A percentile compares a stretch with the other conserved stretches of the same genome.
These are phyloP conservation scores for Gelatoporia subvermispora DNA, from an alignment of 768 basidiomycete genomes.

Conservation along the genomic window DNA sequence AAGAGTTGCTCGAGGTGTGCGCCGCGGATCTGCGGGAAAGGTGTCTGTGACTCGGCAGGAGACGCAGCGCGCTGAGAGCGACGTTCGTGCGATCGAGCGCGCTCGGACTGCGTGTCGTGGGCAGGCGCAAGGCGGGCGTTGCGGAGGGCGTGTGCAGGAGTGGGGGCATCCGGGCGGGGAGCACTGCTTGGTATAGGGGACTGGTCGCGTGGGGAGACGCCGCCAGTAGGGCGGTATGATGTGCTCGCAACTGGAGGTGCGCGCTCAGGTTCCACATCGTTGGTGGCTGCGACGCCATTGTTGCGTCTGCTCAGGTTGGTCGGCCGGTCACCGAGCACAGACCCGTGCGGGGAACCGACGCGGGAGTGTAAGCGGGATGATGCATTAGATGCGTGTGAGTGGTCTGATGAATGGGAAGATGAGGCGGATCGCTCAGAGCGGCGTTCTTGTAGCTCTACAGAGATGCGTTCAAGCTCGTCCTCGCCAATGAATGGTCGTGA, in stretches of 20 bases:
- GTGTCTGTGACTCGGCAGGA: constrained; percentile 35
- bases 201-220: not conserved
- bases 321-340: not conserved
- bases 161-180: not conserved
- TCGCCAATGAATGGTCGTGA: constrained; percentile 44
- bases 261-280: too few relatives aligned
- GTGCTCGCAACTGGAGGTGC: too few relatives aligned
- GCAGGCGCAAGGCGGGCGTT: constrained; percentile 1
- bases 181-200: too few relatives aligned
- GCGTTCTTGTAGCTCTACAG: constrained; percentile 62
- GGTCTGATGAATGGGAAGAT: constrained; percentile 5
- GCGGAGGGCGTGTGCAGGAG: not conserved
- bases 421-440: constrained; percentile 42
- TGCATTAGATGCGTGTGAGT: too few relatives aligned
- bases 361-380: not conserved
- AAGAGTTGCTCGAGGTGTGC: constrained; percentile 75
- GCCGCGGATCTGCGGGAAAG: constrained; percentile 83
- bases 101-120: constrained; percentile 2
- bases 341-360: not conserved
- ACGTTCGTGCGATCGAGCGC: too few relatives aligned
- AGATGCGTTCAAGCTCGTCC: constrained; percentile 59
- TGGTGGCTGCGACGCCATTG: not conserved
- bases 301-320: not conserved
- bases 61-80: not conserved
- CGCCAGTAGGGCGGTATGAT: not conserved